Evolutionary conservation across 2,329 filamentous ascomycete genomes (phyloP).

Genomic region (Calonectria pseudoturangicola): DNA sequence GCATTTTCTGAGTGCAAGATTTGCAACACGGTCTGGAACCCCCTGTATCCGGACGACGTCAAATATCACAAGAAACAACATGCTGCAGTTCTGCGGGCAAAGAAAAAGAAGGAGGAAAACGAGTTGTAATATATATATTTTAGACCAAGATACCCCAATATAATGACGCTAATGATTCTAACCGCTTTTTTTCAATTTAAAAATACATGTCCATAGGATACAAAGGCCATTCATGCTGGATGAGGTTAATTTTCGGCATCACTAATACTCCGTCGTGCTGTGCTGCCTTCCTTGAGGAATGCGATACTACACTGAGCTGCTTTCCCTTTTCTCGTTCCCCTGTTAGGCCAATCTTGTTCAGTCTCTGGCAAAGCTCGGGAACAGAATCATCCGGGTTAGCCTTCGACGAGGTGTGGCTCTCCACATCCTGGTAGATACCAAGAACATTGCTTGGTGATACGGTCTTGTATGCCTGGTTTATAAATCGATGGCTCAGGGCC

Average conservation of each 20-base stretch:
- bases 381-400: background rate
- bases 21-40: conserved; percentile 67
- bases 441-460: background rate
- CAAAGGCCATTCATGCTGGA: conserved; percentile 17
- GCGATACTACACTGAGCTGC: background rate
- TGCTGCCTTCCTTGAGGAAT: background rate
- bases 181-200: conserved; percentile 5
- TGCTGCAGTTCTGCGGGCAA: conserved; percentile 56
- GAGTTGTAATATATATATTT: conserved; percentile 39
- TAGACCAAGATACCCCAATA: conserved; percentile 51
- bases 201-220: conserved; percentile 4
- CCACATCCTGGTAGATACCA: background rate
- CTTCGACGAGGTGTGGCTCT: background rate
- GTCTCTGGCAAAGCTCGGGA: background rate
- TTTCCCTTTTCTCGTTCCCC: background rate
- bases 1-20: conserved; percentile 66
- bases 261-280: background rate
- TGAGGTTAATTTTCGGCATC: background rate
- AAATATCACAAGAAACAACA: conserved; percentile 65
- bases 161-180: conserved; percentile 38
- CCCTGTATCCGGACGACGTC: conserved; percentile 65
- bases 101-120: conserved; percentile 50
- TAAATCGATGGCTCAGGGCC: background rate
- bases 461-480: background rate
- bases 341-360: background rate